Evolutionary conservation across 495 filamentous ascomycete species (phyloP), one percentile per base, ranked within the genome.

Genomic region (Paragyromitra xinjiangensis): DNA sequence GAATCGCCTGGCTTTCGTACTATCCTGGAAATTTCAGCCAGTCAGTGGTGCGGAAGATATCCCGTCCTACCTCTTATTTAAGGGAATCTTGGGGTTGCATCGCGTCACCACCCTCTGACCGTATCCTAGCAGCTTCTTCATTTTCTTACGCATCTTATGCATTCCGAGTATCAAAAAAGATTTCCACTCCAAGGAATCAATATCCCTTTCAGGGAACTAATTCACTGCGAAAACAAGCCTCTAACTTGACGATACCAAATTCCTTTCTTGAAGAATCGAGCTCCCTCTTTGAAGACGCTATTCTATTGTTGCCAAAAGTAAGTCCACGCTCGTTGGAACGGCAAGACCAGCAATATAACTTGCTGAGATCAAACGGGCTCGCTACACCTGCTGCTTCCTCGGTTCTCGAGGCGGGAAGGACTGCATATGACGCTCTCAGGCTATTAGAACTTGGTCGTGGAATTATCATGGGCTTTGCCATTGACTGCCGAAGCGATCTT

Each of bases 381-480:
- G 55, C 73, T 3, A 6, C 55, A 34, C 53, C 9, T 5, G 67
- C 73, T 44, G 67, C 55, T 19, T 64, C 45, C 29, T 5, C 69
- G 2, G 56, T 68, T 14, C 44, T 76, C 7, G 19, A 7, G 6
- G 58, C 37, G n/a, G 67, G 68, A 8, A 64, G 48, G n/a, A 24
- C 34, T 39, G 55, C 68, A 9, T 65, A 44, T 44, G 12, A 64
- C 16, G 44, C 44, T 40, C 34, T 65, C 5, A 44, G 42, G 29
- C 11, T 76, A 37, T 50, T 76, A 19, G 73, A 76, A 22, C 34
- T 58, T 8, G 29, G 73, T 19, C 55, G 73, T 12, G 73, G 73
- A 22, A 63, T 76, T 2, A 76, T 76, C 14, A 64, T 76, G 19
- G 55, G 67, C 19, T 34, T 64, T 45, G 22, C 39, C 12, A 77